Conservation (phyloP, 2,329 filamentous ascomycete genomes). For the Diaporthe australafricana region DNA sequence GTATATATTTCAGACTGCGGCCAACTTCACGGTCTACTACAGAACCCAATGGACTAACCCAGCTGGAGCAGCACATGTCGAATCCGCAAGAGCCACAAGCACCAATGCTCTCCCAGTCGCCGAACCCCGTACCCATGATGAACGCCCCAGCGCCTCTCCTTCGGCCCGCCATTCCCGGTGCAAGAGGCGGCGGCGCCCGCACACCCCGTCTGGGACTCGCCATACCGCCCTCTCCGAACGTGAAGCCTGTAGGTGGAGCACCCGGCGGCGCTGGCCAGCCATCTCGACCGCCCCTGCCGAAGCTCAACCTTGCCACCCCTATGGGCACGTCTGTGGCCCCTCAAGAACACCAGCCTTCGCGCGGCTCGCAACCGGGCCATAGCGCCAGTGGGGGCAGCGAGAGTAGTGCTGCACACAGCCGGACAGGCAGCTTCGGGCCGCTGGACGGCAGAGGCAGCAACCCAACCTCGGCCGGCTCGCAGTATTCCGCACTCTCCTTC, state of each 20-base stretch:
- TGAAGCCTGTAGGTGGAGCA: conserved; percentile 76
- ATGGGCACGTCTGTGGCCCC: conserved; percentile 83
- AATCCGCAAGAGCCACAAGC: conserved; percentile 28
- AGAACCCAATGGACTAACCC: conserved; percentile 13
- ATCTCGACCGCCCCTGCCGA: conserved; percentile 76
- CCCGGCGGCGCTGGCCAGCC: conserved; percentile 40
- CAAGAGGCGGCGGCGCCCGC: conserved; percentile 70
- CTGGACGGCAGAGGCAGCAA: conserved; percentile 82
- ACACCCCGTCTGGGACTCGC: conserved; percentile 86
- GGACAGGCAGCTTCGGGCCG: conserved; percentile 85
- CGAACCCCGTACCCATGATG: conserved; percentile 67
- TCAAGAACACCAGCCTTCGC: conserved; percentile 71
- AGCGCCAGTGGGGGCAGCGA: conserved; percentile 84
- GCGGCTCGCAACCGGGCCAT: conserved; percentile 66
- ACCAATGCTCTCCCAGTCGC: conserved; percentile 43
- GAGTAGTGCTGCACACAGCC: conserved; percentile 81
- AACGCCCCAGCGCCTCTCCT: conserved; percentile 80
- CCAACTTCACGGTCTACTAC: not conserved
- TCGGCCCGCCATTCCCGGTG: conserved; percentile 83
- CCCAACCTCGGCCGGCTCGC: conserved; percentile 87
- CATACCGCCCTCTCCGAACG: conserved; percentile 88
- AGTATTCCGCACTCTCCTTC: conserved; percentile 86
- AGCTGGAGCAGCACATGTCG: conserved; percentile 19
- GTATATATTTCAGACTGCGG: not conserved
- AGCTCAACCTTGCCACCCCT: conserved; percentile 86